Base-by-base conservation (phyloP, 352 stramenopile genomes). In the Blastocystis sp. region DNA sequence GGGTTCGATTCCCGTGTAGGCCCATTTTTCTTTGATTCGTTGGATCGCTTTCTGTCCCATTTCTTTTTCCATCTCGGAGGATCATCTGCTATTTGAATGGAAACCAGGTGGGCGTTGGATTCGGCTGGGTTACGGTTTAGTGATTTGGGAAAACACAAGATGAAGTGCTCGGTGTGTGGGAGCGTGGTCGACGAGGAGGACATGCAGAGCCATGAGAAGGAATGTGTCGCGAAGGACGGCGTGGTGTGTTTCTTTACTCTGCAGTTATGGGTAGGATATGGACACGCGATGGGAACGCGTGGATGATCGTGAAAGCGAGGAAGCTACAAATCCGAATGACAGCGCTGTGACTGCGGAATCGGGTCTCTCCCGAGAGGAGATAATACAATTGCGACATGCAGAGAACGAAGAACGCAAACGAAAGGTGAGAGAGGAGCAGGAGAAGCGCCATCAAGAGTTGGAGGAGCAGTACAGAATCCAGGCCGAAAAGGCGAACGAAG, bases 1-100 rank as follows among this genome's bases (percentile, higher is more conserved):
- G 74, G 74, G 74, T 85, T 85, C 74, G 74, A 85, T 85, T 85
- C 74, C 74, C 74, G 74, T 85, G 74, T 85, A 85, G 74, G 74
- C 74, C 74, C 74, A 55, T 85, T 85, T 50, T 85, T 78, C 33
- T 66, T 85, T 51, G 39, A 9, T 66, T 55, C 55, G 2, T 50
- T 67, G 26, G 55, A 85, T 69, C 55, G 16, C 39, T 51, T 37
- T 67, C 66, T 33, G 67, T 31, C 51, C 70, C n/a, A 33, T 50
- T 45, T 69, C 70, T 70, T 33, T 55, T 41, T 77, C n/a, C n/a
- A n/a, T n/a, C n/a, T n/a, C n/a, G n/a, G n/a, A n/a, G n/a, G n/a
- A n/a, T n/a, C n/a, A n/a, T n/a, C n/a, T n/a, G n/a, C n/a, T n/a
- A n/a, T n/a, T n/a, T n/a, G n/a, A n/a, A n/a, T n/a, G n/a, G n/a